Conservation (phyloP, 139 green algal species). For the Chlorella sorokiniana region DNA sequence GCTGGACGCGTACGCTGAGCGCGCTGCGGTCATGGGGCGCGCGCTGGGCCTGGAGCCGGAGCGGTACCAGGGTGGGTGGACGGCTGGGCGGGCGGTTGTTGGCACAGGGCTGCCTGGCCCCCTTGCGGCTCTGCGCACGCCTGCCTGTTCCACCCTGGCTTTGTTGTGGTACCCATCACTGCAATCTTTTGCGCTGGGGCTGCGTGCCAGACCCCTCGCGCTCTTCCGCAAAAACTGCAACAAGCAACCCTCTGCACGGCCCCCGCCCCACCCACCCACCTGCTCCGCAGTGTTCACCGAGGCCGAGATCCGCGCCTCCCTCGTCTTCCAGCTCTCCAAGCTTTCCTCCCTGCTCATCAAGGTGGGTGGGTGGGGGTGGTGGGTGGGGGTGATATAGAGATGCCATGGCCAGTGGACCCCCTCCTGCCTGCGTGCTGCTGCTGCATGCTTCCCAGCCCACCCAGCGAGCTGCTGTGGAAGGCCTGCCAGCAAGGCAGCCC, state of each 20-base stretch:
- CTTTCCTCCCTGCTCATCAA: slow-evolving; percentile 56
- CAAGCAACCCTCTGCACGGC: background rate
- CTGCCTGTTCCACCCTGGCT: background rate
- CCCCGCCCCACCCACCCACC: background rate
- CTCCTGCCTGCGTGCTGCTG: too few species aligned
- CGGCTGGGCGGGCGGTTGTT: background rate
- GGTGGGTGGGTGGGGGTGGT: background rate
- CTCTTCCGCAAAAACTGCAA: too few species aligned
- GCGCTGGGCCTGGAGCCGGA: slow-evolving; percentile 74
- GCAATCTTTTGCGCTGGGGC: background rate
- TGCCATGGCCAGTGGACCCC: background rate
- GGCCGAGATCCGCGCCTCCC: slow-evolving; percentile 81
- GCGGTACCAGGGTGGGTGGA: slow-evolving; percentile 16
- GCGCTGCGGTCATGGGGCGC: slow-evolving; percentile 62
- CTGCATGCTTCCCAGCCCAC: too few species aligned
- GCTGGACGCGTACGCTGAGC: slow-evolving; percentile 57
- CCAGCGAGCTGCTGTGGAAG: too few species aligned
- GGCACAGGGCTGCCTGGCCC: background rate
- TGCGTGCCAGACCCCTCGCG: too few species aligned
- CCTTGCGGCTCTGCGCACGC: background rate
- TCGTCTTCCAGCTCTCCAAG: slow-evolving; percentile 92
- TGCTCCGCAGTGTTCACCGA: slow-evolving; percentile 79
- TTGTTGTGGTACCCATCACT: background rate
- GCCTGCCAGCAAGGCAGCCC: too few species aligned
- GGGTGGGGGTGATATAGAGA: background rate